Evolutionary conservation across 78 protist genomes (phyloP).

Genomic region (Dictyostelium citrinum): DNA sequence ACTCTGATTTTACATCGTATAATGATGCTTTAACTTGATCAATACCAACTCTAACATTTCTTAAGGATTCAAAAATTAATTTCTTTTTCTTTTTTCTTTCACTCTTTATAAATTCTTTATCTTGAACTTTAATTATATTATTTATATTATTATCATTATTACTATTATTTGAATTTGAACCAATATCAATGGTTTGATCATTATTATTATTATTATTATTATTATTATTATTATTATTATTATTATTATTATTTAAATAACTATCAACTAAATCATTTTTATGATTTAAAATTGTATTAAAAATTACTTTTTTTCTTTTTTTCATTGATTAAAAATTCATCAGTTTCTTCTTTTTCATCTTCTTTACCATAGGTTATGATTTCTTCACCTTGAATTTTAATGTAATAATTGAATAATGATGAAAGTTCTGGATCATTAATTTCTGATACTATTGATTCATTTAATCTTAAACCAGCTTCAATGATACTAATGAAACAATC

Average conservation of each 20-base stretch:
- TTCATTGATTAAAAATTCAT: not conserved
- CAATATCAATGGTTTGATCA: not conserved
- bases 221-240: not conserved
- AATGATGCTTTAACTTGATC: conserved; percentile 3
- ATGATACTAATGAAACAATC: conserved; percentile 22
- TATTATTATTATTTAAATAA: not conserved
- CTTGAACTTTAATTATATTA: not conserved
- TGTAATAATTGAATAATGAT: not conserved
- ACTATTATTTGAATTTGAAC: not conserved
- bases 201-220: not conserved
- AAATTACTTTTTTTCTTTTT: not conserved
- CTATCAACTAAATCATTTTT: not conserved
- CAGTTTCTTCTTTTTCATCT: not conserved
- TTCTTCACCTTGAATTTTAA: not conserved
- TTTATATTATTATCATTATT: not conserved
- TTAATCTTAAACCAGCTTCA: not conserved
- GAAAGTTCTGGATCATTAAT: not conserved
- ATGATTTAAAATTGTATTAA: not conserved
- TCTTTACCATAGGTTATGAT: not conserved
- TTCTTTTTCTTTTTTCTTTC: not conserved
- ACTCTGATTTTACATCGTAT: conserved; percentile 25
- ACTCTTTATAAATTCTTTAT: not conserved
- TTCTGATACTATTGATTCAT: not conserved
- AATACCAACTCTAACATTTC: not conserved
- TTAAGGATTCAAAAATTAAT: not conserved